Evolutionary conservation across 1,284 basidiomycete genomes (phyloP).

Genomic region (Phlebopus sp.): DNA sequence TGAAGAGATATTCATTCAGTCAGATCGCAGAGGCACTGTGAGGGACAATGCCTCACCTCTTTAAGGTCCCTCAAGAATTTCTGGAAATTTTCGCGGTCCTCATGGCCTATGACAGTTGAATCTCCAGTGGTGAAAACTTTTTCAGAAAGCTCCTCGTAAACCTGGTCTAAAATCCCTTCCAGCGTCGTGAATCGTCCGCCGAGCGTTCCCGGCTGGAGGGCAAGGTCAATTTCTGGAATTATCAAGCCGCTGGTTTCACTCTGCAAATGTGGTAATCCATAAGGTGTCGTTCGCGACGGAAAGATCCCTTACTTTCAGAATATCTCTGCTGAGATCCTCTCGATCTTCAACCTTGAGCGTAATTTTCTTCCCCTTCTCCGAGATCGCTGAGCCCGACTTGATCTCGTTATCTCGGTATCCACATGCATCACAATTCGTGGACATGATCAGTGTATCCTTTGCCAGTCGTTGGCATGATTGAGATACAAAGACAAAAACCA

Average conservation of each 20-base stretch:
- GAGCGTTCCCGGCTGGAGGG: slow-evolving; percentile 89
- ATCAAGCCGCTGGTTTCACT: slow-evolving; percentile 89
- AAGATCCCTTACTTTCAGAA: slow-evolving; percentile 70
- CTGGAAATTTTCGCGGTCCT: slow-evolving; percentile 61
- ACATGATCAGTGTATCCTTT: slow-evolving; percentile 97
- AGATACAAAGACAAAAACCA: not conserved
- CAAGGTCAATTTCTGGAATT: slow-evolving; percentile 95
- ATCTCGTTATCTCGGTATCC: slow-evolving; percentile 98
- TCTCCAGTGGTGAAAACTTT: slow-evolving; percentile 88
- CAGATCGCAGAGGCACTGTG: not conserved
- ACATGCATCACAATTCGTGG: slow-evolving; percentile 92
- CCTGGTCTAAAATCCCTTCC: slow-evolving; percentile 92
- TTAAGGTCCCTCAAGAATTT: slow-evolving; percentile 81
- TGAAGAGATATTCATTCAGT: slow-evolving; percentile 3
- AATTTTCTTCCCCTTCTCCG: slow-evolving; percentile 82
- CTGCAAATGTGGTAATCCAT: slow-evolving; percentile 37
- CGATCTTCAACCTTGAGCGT: slow-evolving; percentile 89
- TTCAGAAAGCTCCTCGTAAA: slow-evolving; percentile 92
- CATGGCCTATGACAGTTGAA: slow-evolving; percentile 40
- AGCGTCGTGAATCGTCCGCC: slow-evolving; percentile 98
- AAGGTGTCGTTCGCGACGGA: not conserved
- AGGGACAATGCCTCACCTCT: slow-evolving; percentile 44
- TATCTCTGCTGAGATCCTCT: slow-evolving; percentile 92
- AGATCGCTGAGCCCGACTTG: slow-evolving; percentile 90
- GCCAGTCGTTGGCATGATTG: not conserved